Evolutionary conservation across 73 alveolate species (phyloP), one percentile per base, ranked within the genome.

Genomic region (Paramecium primaurelia): DNA sequence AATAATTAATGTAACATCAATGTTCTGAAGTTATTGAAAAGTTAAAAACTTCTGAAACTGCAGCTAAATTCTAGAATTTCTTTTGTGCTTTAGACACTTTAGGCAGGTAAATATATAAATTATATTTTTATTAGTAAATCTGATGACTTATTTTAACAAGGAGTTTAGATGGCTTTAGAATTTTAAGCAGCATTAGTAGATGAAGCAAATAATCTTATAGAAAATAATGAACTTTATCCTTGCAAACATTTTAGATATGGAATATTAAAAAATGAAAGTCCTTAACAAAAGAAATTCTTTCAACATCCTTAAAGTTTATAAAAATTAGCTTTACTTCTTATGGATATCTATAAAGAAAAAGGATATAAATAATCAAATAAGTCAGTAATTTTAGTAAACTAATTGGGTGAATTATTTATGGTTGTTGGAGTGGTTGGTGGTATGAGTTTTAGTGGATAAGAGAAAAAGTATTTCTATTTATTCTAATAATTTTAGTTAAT

Each of bases 381-480:
- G 49, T 80, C 91, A 80, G 91, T 80, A 4, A 44, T 80, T 80
- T 28, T 80, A 80, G 91, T 80, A 12, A 42, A 80, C 20, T 44
- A 80, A 80, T 32, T 80, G 73, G 59, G 91, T 45, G 91, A 80
- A 6, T 20, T 42, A 20, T 80, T 32, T 14, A 49, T 80, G 75
- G 91, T 80, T 11, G 91, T 80, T 32, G 91, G 91, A 44, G 91
- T 80, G 20, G 71, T 80, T 3, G 91, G 91, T 0, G 47, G 77
- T 10, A 45, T 45, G 75, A 80, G 75, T 80, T 49, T 80, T 80
- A 44, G 44, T 28, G 58, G 64, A 44, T 47, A 42, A 80, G 91
- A 80, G 12, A 80, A 80, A 47, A 80, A 80, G 91, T 80, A 80
- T 22, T 42, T 6, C 11, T 80, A 32, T 73, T 30, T 2, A 73